A percentile compares a stretch with the other conserved stretches of the same genome.
These are phyloP conservation scores for Saprolegnia diclina DNA, from an alignment of 352 stramenopile species.

Conservation along the genomic window DNA sequence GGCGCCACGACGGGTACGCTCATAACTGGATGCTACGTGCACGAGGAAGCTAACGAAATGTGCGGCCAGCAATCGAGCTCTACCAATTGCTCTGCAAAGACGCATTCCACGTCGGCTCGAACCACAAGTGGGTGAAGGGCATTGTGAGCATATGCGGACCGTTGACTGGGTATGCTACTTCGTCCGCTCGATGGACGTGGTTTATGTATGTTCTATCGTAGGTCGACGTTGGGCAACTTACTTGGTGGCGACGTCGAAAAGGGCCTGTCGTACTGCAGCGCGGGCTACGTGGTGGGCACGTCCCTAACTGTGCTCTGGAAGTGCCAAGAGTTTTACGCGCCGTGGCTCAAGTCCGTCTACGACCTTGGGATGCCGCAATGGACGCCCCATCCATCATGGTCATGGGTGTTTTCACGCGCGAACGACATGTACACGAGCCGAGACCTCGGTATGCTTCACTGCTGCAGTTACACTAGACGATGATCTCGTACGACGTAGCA, in stretches of 20 bases:
- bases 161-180: constrained; percentile 43
- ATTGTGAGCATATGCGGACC: constrained; percentile 55
- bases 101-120: constrained; percentile 48
- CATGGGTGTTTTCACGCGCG: constrained; percentile 33
- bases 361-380: constrained; percentile 61
- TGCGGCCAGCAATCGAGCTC: constrained; percentile 43
- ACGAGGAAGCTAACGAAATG: neutral
- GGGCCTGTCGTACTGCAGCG: constrained; percentile 33
- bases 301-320: constrained; percentile 40
- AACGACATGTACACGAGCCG: constrained; percentile 36
- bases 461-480: neutral
- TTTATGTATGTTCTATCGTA: constrained; percentile 24
- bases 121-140: constrained; percentile 48
- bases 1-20: constrained; percentile 40
- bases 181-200: constrained; percentile 47
- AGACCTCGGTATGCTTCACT: constrained; percentile 33
- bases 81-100: constrained; percentile 61
- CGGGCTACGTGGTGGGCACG: constrained; percentile 40
- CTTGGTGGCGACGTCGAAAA: constrained; percentile 24
- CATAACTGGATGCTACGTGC: neutral
- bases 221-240: constrained; percentile 10
- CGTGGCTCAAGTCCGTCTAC: constrained; percentile 38
- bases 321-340: constrained; percentile 35
- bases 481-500: neutral
- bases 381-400: constrained; percentile 33